A percentile compares a stretch with the other conserved stretches of the same genome.
Evolutionary conservation across 768 basidiomycete species (phyloP).

Genomic region (Suillus subluteus): DNA sequence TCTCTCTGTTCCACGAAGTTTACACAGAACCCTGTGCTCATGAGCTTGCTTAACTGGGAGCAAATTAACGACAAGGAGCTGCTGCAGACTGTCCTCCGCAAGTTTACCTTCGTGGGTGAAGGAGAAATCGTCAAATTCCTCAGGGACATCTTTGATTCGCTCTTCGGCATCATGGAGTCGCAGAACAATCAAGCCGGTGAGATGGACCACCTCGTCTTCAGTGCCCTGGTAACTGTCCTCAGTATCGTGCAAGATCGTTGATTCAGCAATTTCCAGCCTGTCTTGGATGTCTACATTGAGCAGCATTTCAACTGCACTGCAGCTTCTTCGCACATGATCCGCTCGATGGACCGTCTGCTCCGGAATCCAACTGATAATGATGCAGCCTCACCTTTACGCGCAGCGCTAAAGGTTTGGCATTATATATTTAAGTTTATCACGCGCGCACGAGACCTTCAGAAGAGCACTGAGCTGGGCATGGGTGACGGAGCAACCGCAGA

Average conservation of each 20-base stretch:
- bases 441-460: slow-evolving; percentile 87
- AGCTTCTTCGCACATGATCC: slow-evolving; percentile 84
- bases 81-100: slow-evolving; percentile 71
- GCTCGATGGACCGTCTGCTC: slow-evolving; percentile 84
- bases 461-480: slow-evolving; percentile 76
- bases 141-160: slow-evolving; percentile 87
- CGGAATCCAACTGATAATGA: slow-evolving; percentile 71
- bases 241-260: slow-evolving; percentile 92
- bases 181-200: slow-evolving; percentile 72
- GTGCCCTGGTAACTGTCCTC: slow-evolving; percentile 87
- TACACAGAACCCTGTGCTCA: slow-evolving; percentile 87
- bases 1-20: slow-evolving; percentile 92
- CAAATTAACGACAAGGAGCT: slow-evolving; percentile 62
- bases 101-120: slow-evolving; percentile 92
- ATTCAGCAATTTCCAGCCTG: slow-evolving; percentile 93
- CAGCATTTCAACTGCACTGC: slow-evolving; percentile 81
- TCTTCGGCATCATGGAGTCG: slow-evolving; percentile 88
- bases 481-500: slow-evolving; percentile 83
- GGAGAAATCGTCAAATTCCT: slow-evolving; percentile 94
- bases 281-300: slow-evolving; percentile 92
- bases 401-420: slow-evolving; percentile 95
- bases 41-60: slow-evolving; percentile 84
- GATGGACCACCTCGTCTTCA: slow-evolving; percentile 87
- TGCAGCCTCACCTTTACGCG: slow-evolving; percentile 77
- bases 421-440: slow-evolving; percentile 96